Conservation (phyloP, 805 yeast species). For the Candida sonorensis region DNA sequence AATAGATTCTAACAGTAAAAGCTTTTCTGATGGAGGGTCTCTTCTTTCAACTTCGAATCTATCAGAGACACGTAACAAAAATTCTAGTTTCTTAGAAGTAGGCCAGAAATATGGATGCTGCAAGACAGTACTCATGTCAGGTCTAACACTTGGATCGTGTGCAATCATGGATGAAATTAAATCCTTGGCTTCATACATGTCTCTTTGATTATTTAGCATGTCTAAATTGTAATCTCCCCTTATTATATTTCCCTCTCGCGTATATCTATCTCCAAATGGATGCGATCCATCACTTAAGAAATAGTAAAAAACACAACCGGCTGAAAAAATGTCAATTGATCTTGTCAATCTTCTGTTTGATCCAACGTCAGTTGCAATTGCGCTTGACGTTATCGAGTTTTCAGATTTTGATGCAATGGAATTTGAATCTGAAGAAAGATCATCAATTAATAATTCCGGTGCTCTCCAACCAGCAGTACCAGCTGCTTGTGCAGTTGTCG, state of each 20-base stretch:
- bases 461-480: conserved; percentile 99
- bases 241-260: conserved; percentile 84
- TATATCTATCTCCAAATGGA: conserved; percentile 91
- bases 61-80: conserved; percentile 82
- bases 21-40: conserved; percentile 53
- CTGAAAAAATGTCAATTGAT: conserved; percentile 87
- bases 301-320: conserved; percentile 92
- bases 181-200: conserved; percentile 61
- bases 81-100: conserved; percentile 65
- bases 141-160: conserved; percentile 61
- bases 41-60: conserved; percentile 89
- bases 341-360: conserved; percentile 62
- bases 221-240: conserved; percentile 51
- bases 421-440: conserved; percentile 15
- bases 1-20: conserved; percentile 59
- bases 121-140: conserved; percentile 60
- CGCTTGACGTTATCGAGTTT: conserved; percentile 1
- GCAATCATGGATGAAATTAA: conserved; percentile 68
- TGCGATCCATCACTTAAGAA: conserved; percentile 77
- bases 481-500: conserved; percentile 88
- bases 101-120: conserved; percentile 91
- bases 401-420: conserved; percentile 5
- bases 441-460: conserved; percentile 67
- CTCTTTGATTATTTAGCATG: conserved; percentile 37
- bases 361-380: background rate